A percentile compares a stretch with the other conserved stretches of the same genome.
Evolutionary conservation across 2,329 filamentous ascomycete species (phyloP).

Genomic region (Trichophyton rubrum): DNA sequence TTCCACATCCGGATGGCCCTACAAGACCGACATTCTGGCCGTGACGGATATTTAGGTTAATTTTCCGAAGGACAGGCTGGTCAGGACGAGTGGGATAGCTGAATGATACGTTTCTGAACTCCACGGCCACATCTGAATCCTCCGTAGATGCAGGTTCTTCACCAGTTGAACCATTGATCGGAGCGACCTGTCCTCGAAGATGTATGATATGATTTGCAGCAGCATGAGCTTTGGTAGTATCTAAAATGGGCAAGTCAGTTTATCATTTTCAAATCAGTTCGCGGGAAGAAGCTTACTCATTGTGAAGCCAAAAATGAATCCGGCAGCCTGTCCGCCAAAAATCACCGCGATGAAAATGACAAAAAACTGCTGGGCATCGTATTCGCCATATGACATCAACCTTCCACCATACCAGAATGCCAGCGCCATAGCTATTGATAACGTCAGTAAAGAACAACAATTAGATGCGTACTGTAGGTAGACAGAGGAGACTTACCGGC

Average conservation of each 20-base stretch:
- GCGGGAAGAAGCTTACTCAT: slow-evolving; percentile 17
- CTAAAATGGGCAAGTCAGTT: slow-evolving; percentile 18
- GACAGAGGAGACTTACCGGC: not conserved
- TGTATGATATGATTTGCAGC: slow-evolving; percentile 43
- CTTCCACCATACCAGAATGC: slow-evolving; percentile 54
- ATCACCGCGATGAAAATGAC: slow-evolving; percentile 34
- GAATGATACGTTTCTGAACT: slow-evolving; percentile 36
- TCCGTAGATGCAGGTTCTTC: slow-evolving; percentile 23
- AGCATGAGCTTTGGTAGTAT: slow-evolving; percentile 40
- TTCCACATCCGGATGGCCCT: slow-evolving; percentile 45
- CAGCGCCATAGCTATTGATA: slow-evolving; percentile 25
- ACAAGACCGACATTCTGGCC: slow-evolving; percentile 45
- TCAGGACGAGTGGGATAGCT: slow-evolving; percentile 20
- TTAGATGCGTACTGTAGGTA: not conserved
- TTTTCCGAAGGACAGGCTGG: slow-evolving; percentile 20
- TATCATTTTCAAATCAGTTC: not conserved
- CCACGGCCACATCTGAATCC: slow-evolving; percentile 28
- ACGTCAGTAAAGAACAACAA: not conserved
- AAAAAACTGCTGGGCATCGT: slow-evolving; percentile 30
- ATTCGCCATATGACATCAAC: slow-evolving; percentile 21
- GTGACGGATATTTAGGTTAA: slow-evolving; percentile 29
- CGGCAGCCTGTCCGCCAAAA: slow-evolving; percentile 23
- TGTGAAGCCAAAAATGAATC: slow-evolving; percentile 25
- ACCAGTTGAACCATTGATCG: slow-evolving; percentile 22
- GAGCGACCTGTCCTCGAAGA: slow-evolving; percentile 34